These are phyloP conservation scores for Ustilago shanxiensis DNA, from an alignment of 1,284 basidiomycete species.

Conservation along the genomic window DNA sequence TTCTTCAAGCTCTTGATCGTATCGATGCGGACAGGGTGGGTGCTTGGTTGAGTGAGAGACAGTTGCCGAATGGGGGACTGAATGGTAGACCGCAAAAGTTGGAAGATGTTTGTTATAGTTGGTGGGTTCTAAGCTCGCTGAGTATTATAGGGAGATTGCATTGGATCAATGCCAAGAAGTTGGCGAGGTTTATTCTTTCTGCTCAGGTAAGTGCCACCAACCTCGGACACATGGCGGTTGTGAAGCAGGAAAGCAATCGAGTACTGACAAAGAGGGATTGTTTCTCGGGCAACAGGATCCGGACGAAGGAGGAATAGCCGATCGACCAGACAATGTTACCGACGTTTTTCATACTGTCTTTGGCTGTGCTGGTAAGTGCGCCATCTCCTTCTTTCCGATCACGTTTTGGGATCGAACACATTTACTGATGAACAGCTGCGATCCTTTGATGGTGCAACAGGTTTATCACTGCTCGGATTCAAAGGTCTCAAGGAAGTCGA, in stretches of 20 bases:
- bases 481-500: slow-evolving; percentile 85
- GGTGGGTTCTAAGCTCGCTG: slow-evolving; percentile 92
- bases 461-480: slow-evolving; percentile 89
- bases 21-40: slow-evolving; percentile 74
- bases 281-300: slow-evolving; percentile 77
- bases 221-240: too few relatives aligned
- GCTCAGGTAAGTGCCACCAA: slow-evolving; percentile 78
- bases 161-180: slow-evolving; percentile 91
- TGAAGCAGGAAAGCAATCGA: too few relatives aligned
- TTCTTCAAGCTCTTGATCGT: slow-evolving; percentile 81
- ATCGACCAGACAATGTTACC: slow-evolving; percentile 90
- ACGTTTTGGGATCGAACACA: too few relatives aligned
- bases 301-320: slow-evolving; percentile 92
- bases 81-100: slow-evolving; percentile 97
- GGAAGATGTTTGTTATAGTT: slow-evolving; percentile 98
- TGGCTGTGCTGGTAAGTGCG: slow-evolving; percentile 83
- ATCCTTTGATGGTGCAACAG: slow-evolving; percentile 71
- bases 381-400: not conserved
- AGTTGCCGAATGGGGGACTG: slow-evolving; percentile 90
- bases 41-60: slow-evolving; percentile 94
- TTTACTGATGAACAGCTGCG: too few relatives aligned
- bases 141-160: slow-evolving; percentile 84
- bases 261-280: not conserved
- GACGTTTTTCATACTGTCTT: slow-evolving; percentile 98
- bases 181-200: slow-evolving; percentile 84